These are phyloP conservation scores for Oryza coarctata DNA, from an alignment of 176 grass and related monocot species.

Conservation along the genomic window DNA sequence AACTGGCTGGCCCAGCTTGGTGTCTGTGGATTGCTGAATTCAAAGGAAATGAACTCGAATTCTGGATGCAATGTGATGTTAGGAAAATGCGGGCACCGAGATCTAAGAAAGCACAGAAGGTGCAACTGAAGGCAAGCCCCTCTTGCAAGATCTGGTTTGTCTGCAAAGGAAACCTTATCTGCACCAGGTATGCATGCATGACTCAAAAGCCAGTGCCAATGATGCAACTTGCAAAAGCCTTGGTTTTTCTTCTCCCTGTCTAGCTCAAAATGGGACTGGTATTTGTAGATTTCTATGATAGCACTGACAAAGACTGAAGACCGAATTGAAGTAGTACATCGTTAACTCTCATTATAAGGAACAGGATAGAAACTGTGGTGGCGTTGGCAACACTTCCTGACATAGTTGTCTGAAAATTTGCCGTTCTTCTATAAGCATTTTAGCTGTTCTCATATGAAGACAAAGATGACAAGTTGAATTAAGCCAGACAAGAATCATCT, in stretches of 20 bases:
- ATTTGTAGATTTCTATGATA: background rate
- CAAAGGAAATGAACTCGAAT: background rate
- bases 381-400: background rate
- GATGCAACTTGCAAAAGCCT: background rate
- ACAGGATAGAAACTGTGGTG: background rate
- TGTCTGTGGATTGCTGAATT: background rate
- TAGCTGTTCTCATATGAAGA: background rate
- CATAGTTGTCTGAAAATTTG: background rate
- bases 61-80: conserved; percentile 21
- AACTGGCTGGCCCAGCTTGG: background rate
- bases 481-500: background rate
- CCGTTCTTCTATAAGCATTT: background rate
- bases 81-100: conserved; percentile 61
- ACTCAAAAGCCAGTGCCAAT: background rate
- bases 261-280: background rate
- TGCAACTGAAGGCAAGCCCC: conserved; percentile 57
- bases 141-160: conserved; percentile 68
- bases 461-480: background rate
- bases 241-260: background rate
- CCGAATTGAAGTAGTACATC: background rate
- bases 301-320: background rate
- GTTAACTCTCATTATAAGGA: background rate
- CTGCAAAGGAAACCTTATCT: conserved; percentile 68
- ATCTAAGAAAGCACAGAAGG: conserved; percentile 66
- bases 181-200: conserved; percentile 52